Conservation (phyloP, 1,139 yeast genomes). For the Debaryomycetaceae sp. region DNA sequence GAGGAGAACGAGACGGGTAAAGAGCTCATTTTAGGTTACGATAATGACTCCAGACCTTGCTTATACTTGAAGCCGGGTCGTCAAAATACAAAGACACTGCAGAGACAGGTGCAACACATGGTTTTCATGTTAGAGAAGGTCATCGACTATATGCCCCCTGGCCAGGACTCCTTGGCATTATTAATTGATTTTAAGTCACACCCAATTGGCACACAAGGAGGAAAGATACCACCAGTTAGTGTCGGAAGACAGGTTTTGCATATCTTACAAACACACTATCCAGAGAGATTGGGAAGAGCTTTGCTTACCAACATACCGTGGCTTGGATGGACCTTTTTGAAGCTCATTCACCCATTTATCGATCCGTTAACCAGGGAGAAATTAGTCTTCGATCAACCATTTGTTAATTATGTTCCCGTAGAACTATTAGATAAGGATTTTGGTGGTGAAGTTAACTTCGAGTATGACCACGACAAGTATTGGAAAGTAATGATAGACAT, state of each 20-base stretch:
- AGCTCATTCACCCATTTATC: slow-evolving; percentile 46
- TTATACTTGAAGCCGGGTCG: slow-evolving; percentile 48
- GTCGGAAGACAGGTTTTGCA: slow-evolving; percentile 72
- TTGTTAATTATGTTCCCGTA: slow-evolving; percentile 41
- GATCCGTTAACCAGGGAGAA: slow-evolving; percentile 50
- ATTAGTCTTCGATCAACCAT: slow-evolving; percentile 48
- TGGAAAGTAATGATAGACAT: slow-evolving; percentile 43
- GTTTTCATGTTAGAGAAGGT: slow-evolving; percentile 50
- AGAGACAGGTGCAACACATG: slow-evolving; percentile 45
- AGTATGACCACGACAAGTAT: slow-evolving; percentile 40
- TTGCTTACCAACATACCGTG: slow-evolving; percentile 47
- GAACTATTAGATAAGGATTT: slow-evolving; percentile 48
- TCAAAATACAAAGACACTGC: slow-evolving; percentile 44
- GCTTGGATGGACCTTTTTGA: slow-evolving; percentile 46
- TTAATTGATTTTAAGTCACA: slow-evolving; percentile 46
- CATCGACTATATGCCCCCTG: slow-evolving; percentile 48
- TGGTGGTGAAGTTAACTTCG: slow-evolving; percentile 41
- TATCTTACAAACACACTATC: slow-evolving; percentile 58
- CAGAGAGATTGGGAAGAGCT: slow-evolving; percentile 48
- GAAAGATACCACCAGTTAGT: slow-evolving; percentile 79
- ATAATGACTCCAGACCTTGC: slow-evolving; percentile 46
- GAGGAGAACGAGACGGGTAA: slow-evolving; percentile 47
- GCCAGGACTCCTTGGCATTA: slow-evolving; percentile 46
- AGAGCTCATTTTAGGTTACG: slow-evolving; percentile 45
- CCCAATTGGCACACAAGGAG: slow-evolving; percentile 49